Base-by-base conservation (phyloP, 192 early-diverging fungal genomes). In the Chytriomyces sp. region DNA sequence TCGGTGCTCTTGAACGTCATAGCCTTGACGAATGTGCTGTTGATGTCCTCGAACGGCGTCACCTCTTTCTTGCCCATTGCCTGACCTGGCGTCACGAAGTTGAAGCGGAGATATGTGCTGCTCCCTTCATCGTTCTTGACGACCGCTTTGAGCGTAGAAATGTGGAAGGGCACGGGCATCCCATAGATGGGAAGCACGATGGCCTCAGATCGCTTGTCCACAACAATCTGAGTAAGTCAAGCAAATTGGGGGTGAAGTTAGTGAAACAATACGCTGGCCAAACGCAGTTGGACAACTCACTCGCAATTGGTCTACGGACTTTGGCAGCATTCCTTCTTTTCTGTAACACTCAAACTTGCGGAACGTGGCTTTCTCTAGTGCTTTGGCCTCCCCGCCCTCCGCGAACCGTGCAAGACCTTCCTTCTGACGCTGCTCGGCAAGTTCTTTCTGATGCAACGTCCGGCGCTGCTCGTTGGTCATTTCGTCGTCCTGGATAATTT, bases 161-260 rank as follows among this genome's bases (percentile, higher is more conserved):
- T 93, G 77, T 99, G 98, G 85, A 99, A 97, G 33, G 98, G 98
- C 14, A 99, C 98, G 2, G 96, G 89, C 77, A 93, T 87, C 25
- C 96, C 96, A 74, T 96, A 96, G 40, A 99, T 91, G 5, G 98
- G 98, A 53, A 98, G 79, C 40, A 99, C 89, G 52, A 99, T 84
- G 4, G 96, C 85, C 44, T 98, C 93, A 39, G 87, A 89, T 36
- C 89, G 87, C 59, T 86, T 82, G 80, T 99, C 98, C 0, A 99
- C 94, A 41, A 92, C 68, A 74, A 99, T 98, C 89, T 93, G 75
- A 32, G 31, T 2, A n/a, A 6, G 26, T 19, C 32, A 1, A 14
- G 10, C 7, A 7, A 72, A 65, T 73, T 68, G 60, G 53, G 14
- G 38, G 17, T 12, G 3, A 73, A 74, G 44, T 12, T 26, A 40